phyloP scores from a whole-genome alignment of 768 basidiomycete species.

The Mycena polygramma region DNA sequence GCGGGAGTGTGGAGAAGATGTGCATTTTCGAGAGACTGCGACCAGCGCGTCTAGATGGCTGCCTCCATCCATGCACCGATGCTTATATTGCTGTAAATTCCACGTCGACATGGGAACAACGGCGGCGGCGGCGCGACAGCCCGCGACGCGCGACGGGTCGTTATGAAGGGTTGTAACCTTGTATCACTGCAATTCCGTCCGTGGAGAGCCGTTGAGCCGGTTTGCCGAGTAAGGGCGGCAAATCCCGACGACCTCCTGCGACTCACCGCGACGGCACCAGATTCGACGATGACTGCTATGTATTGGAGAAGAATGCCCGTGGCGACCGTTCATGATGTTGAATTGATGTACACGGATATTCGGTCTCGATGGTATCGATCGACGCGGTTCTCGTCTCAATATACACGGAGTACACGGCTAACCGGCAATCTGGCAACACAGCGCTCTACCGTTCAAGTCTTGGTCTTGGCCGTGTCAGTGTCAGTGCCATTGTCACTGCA shows the following conservation, averaged over 20 bases:
- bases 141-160: too few relatives aligned
- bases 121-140: too few relatives aligned
- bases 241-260: neutral
- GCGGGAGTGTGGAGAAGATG: slow-evolving; percentile 25
- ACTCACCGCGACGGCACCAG: too few relatives aligned
- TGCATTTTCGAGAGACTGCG: slow-evolving; percentile 7
- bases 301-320: too few relatives aligned
- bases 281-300: too few relatives aligned
- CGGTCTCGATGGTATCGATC: neutral
- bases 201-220: too few relatives aligned
- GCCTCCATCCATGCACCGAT: neutral
- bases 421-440: neutral
- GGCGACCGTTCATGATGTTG: too few relatives aligned
- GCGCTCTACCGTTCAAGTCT: too few relatives aligned
- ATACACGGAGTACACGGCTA: slow-evolving; percentile 2
- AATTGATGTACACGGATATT: neutral
- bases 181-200: too few relatives aligned
- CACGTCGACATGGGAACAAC: neutral
- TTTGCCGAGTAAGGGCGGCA: neutral
- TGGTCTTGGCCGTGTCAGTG: neutral
- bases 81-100: neutral
- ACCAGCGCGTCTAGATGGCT: slow-evolving; percentile 3
- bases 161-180: too few relatives aligned
- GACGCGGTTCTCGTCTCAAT: neutral
- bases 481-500: too few relatives aligned